These are phyloP conservation scores for Cnidoscolus chayamansa DNA, from an alignment of 441 rosid species.

Conservation along the genomic window DNA sequence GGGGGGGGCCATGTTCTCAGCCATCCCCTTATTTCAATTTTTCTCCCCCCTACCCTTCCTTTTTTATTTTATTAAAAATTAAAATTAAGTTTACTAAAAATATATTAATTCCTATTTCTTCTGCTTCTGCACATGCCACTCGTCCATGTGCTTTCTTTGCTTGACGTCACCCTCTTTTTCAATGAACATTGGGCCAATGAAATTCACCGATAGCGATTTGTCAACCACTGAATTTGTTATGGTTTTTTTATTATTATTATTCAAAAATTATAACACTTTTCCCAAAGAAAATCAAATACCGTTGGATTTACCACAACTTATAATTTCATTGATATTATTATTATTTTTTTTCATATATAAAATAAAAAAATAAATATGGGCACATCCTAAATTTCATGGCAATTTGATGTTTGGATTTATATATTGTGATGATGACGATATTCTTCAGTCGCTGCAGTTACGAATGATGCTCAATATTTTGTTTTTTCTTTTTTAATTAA, in stretches of 20 bases:
- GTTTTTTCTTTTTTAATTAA: not conserved
- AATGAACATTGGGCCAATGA: not conserved
- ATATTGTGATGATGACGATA: not conserved
- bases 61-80: not conserved
- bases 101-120: not conserved
- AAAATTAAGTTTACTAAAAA: not conserved
- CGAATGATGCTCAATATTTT: not conserved
- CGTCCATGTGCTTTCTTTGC: conserved; percentile 41
- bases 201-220: conserved; percentile 37
- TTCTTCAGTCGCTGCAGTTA: not conserved
- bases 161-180: conserved; percentile 17
- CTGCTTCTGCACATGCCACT: conserved; percentile 28
- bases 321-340: not conserved
- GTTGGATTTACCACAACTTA: conserved; percentile 13
- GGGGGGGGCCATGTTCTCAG: conserved; percentile 51
- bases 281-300: conserved; percentile 15
- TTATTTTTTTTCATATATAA: not conserved
- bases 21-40: not conserved
- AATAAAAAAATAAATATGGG: not conserved
- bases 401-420: conserved; percentile 8
- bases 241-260: not conserved
- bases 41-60: too few species aligned
- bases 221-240: conserved; percentile 38
- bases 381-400: conserved; percentile 4
- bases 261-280: not conserved